These are phyloP conservation scores for Rubia balearica DNA, from an alignment of 305 asterid genomes.

Conservation along the genomic window DNA sequence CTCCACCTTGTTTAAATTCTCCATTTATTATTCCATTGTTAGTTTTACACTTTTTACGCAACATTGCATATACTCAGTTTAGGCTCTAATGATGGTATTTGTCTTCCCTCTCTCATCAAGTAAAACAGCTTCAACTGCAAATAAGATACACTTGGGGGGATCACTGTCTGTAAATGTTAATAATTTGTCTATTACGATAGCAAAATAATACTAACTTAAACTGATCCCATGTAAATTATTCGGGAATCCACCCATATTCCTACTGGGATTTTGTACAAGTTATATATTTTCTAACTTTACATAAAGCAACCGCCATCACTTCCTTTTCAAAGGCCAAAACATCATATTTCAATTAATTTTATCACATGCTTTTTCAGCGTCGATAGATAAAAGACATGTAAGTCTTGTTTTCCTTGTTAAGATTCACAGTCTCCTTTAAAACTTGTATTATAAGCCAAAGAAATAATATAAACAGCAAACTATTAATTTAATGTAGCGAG, in stretches of 20 bases:
- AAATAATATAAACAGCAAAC: background rate
- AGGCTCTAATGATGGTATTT: background rate
- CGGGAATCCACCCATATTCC: too few relatives aligned
- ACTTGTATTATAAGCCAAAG: background rate
- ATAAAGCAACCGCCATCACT: background rate
- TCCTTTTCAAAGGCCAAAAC: background rate
- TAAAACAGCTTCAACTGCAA: background rate
- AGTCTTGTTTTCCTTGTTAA: background rate
- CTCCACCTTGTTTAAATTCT: background rate
- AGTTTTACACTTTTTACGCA: background rate
- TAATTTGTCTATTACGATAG: background rate
- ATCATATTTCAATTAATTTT: background rate
- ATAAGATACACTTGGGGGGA: background rate
- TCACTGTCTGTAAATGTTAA: background rate
- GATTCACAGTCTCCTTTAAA: background rate
- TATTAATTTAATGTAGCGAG: background rate
- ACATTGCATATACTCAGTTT: background rate
- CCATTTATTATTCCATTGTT: background rate
- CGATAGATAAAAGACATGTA: background rate
- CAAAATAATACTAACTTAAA: background rate
- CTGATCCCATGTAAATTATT: background rate
- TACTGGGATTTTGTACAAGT: background rate
- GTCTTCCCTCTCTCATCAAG: background rate
- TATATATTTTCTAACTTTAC: background rate
- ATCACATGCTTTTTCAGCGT: background rate